These are phyloP conservation scores for Cubamyces sp. DNA, from an alignment of 768 basidiomycete species.

Conservation along the genomic window DNA sequence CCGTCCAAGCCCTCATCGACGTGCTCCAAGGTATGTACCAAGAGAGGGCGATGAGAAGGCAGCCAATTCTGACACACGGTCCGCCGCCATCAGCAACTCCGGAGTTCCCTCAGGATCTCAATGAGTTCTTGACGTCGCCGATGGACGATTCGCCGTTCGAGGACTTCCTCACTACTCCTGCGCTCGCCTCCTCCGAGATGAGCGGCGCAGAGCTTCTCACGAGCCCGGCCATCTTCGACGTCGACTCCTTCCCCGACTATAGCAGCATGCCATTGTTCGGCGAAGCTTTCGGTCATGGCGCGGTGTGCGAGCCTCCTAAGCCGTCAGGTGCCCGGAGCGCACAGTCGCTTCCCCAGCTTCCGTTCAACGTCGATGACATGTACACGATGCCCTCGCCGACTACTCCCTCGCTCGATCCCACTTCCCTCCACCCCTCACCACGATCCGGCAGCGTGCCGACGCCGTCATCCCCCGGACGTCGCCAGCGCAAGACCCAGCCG, in stretches of 20 bases:
- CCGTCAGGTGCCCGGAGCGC: slow-evolving; percentile 24
- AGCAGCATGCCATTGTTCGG: slow-evolving; percentile 38
- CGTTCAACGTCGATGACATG: slow-evolving; percentile 41
- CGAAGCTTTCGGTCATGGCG: slow-evolving; percentile 20
- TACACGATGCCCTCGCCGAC: slow-evolving; percentile 53
- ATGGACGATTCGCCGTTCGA: slow-evolving; percentile 52
- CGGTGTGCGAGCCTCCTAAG: slow-evolving; percentile 26
- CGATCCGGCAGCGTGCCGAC: slow-evolving; percentile 29
- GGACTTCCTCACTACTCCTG: slow-evolving; percentile 50
- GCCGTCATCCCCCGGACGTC: slow-evolving; percentile 21
- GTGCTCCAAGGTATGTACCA: slow-evolving; percentile 40
- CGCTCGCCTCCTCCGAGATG: slow-evolving; percentile 41
- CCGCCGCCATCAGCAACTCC: slow-evolving; percentile 40
- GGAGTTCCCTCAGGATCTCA: slow-evolving; percentile 43
- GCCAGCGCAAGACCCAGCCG: slow-evolving; percentile 41
- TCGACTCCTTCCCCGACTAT: slow-evolving; percentile 37
- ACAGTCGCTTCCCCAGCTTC: slow-evolving; percentile 20
- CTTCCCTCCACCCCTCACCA: slow-evolving; percentile 41
- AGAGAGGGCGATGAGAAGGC: neutral
- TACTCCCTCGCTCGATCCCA: slow-evolving; percentile 51
- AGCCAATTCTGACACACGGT: slow-evolving; percentile 6
- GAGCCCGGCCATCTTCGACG: slow-evolving; percentile 45
- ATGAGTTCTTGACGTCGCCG: slow-evolving; percentile 51
- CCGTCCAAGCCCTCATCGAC: slow-evolving; percentile 44
- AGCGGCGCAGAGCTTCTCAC: slow-evolving; percentile 43